Base-by-base conservation (phyloP, 208 protist species). In the Trypanosoma brucei region DNA sequence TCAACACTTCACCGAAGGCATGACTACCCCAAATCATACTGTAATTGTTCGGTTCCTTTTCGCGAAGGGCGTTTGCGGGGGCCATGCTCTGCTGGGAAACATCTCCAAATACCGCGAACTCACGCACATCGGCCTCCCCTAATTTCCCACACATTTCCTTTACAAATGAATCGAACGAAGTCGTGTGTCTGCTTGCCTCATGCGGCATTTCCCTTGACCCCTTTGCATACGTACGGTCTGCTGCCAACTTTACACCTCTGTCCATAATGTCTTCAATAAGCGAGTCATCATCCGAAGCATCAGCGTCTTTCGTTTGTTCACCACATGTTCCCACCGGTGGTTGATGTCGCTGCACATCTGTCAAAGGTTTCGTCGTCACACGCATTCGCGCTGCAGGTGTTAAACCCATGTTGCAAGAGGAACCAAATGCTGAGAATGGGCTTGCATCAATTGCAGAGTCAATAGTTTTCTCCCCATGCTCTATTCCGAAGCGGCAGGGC, bases 401-500 rank as follows among this genome's bases (percentile, higher is more conserved):
- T 46, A 22, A 22, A 22, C 22, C 22, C 22, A 22, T 22, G 22
- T 22, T 22, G 22, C 22, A 22, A n/a, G 36, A 51, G 55, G 35
- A 35, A n/a, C 42, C 42, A 11, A 46, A 11, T 11, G 57, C 4
- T 33, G 42, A 5, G 42, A 33, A 56, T 0, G 53, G 1, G 11
- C 35, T 44, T 6, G 30, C 37, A 51, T 70, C 61, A 22, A 33
- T 9, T 22, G 5, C 39, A 9, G 36, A 55, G 34, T 75, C 78
- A 57, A 77, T 55, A 37, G 68, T 66, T 40, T 70, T 74, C 13
- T 80, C 61, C 6, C 60, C 66, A 34, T 57, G 39, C n/a, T 77
- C 62, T 14, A 75, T n/a, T 22, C 73, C 78, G 58, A 80, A 84
- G 11, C 62, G 58, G 68, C 73, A 84, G 2, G 62, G 69, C 31